Base-by-base conservation (phyloP, 192 early-diverging fungal species). In the Gigaspora rosea region DNA sequence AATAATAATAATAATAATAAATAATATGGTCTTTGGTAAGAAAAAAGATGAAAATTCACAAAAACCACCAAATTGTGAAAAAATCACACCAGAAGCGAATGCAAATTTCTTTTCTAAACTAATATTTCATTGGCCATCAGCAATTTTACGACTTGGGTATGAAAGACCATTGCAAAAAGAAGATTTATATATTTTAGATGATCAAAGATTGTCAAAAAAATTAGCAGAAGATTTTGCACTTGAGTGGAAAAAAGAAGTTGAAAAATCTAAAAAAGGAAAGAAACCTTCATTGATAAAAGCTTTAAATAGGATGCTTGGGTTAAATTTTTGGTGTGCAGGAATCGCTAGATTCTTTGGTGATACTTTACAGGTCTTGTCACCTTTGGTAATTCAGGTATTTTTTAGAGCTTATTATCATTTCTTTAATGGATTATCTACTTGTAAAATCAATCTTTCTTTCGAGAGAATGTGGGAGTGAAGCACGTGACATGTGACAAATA, bases 71-170 rank as follows among this genome's bases (percentile, higher is more conserved):
- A 65, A 47, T 18, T 16, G 33, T 1, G 8, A 65, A 16, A 47
- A 13, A 0, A 41, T 66, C 33, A 48, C 41, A 52, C 91, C 91
- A 7, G 88, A 92, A 65, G 73, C 56, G 35, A 86, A 80, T 4
- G 86, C 91, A 51, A 88, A 87, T 48, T 73, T 88, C 32, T 74
- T 89, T 18, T 90, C 90, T 63, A 78, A 80, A 12, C 74, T 92
- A 56, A 86, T 86, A 62, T 91, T 91, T 50, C 79, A 81, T 50
- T 92, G 89, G 90, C 83, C 90, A 58, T 86, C 85, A 78, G 91
- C 86, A 2, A 76, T 87, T 80, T 86, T 88, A 82, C 85, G 80
- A 81, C 85, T 86, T 20, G 94, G 89, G 18, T 90, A 89, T 70
- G 81, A 84, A 76, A 85, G 89, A 8, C 85, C 90, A 2, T 79